Conservation (phyloP, 106 monocot genomes). For the Hemerocallis citrina region DNA sequence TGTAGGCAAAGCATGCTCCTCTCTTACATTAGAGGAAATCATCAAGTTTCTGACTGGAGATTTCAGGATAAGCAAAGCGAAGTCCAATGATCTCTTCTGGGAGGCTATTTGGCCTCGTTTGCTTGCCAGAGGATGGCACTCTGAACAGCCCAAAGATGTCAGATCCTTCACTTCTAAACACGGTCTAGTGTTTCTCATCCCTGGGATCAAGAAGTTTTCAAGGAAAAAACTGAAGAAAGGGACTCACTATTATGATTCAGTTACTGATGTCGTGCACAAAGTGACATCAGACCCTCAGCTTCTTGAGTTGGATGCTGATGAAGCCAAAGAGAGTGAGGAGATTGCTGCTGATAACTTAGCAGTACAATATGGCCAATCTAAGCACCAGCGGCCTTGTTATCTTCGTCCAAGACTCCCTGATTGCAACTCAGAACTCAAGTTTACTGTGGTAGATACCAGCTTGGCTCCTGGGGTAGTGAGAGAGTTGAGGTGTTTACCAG, state of each 20-base stretch:
- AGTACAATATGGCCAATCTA: conserved; percentile 14
- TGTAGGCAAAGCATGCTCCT: conserved; percentile 69
- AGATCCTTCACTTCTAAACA: conserved; percentile 19
- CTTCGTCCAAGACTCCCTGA: conserved; percentile 30
- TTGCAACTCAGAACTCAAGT: conserved; percentile 35
- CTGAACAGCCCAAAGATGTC: conserved; percentile 64
- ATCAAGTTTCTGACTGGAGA: conserved; percentile 80
- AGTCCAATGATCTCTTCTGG: conserved; percentile 91
- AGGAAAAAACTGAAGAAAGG: conserved; percentile 78
- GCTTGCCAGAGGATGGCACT: conserved; percentile 84
- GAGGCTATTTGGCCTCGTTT: conserved; percentile 96
- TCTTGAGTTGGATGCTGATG: conserved; percentile 58
- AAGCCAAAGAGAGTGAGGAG: conserved; percentile 8
- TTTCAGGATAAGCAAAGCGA: conserved; percentile 82
- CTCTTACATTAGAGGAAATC: conserved; percentile 54
- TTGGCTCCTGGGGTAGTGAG: conserved; percentile 36
- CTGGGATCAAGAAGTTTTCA: conserved; percentile 75
- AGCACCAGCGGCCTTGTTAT: conserved; percentile 18
- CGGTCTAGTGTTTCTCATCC: conserved; percentile 66
- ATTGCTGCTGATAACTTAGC: background rate
- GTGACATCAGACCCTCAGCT: conserved; percentile 74
- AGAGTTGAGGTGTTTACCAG: conserved; percentile 45
- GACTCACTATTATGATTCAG: conserved; percentile 88
- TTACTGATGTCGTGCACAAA: conserved; percentile 78
- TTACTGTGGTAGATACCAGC: conserved; percentile 76